These are phyloP conservation scores for Clathrospora elynae DNA, from an alignment of 2,329 filamentous ascomycete genomes.

Conservation along the genomic window DNA sequence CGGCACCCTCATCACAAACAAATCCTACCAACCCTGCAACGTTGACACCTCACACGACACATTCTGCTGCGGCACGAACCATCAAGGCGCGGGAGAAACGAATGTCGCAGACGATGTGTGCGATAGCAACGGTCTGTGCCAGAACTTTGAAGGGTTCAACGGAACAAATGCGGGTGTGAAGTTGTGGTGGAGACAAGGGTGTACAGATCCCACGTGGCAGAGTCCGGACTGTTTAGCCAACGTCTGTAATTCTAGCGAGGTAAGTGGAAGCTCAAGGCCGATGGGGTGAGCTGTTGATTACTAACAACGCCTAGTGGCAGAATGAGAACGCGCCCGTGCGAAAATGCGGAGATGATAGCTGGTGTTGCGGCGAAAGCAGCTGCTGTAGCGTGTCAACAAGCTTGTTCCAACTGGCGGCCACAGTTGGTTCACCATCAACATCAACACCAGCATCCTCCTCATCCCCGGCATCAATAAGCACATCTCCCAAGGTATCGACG, in stretches of 20 bases:
- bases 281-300: no score
- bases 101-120: conserved; percentile 16
- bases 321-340: background rate
- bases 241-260: conserved; percentile 9
- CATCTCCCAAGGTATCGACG: background rate
- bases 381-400: background rate
- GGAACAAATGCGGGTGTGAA: conserved; percentile 10
- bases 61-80: no score
- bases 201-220: conserved; percentile 23
- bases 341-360: conserved; percentile 2
- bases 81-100: no score
- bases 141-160: conserved; percentile 16
- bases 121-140: conserved; percentile 17
- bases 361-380: conserved; percentile 1
- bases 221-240: conserved; percentile 19
- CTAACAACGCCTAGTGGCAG: no score
- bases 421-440: background rate
- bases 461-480: background rate
- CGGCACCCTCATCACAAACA: no score
- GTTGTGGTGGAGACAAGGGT: conserved; percentile 22
- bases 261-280: background rate
- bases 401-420: conserved; percentile 1
- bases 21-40: no score
- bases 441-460: background rate
- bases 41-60: no score